Evolutionary conservation across 148 eudicot species (phyloP).

Genomic region (Heliosperma pusillum): DNA sequence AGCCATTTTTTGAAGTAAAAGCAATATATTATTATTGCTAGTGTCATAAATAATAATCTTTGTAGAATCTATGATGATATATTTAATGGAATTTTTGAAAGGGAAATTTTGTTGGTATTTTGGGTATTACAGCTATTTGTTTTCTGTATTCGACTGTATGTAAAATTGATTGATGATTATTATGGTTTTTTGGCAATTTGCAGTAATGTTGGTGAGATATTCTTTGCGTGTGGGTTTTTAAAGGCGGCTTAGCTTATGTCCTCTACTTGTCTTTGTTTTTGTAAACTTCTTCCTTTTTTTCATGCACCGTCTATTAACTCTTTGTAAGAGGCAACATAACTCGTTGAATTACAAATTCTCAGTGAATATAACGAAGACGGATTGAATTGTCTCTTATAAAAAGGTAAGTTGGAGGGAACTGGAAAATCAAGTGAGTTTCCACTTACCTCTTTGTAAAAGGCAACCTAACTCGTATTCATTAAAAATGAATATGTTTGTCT

Average conservation of each 20-base stretch:
- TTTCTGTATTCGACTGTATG: background rate
- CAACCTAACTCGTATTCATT: too few relatives aligned
- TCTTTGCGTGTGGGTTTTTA: constrained; percentile 16
- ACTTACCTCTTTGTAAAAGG: too few relatives aligned
- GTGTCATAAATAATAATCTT: background rate
- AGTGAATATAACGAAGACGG: too few relatives aligned
- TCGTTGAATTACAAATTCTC: too few relatives aligned
- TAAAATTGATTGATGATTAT: background rate
- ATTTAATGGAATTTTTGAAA: background rate
- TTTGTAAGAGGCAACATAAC: too few relatives aligned
- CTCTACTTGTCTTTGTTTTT: background rate
- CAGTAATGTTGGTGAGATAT: background rate
- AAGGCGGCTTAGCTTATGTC: constrained; percentile 11
- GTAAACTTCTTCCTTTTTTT: background rate
- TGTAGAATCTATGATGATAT: background rate
- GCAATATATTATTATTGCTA: background rate
- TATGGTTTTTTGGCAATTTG: background rate
- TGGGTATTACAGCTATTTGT: background rate
- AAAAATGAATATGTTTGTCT: too few relatives aligned
- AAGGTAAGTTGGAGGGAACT: too few relatives aligned
- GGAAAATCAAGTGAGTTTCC: too few relatives aligned
- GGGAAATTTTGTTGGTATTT: background rate
- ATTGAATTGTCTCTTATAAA: too few relatives aligned
- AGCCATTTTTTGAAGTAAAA: constrained; percentile 1
- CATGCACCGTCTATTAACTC: background rate